Conservation (phyloP, 768 basidiomycete genomes). For the Tricholoma flavovirens region DNA sequence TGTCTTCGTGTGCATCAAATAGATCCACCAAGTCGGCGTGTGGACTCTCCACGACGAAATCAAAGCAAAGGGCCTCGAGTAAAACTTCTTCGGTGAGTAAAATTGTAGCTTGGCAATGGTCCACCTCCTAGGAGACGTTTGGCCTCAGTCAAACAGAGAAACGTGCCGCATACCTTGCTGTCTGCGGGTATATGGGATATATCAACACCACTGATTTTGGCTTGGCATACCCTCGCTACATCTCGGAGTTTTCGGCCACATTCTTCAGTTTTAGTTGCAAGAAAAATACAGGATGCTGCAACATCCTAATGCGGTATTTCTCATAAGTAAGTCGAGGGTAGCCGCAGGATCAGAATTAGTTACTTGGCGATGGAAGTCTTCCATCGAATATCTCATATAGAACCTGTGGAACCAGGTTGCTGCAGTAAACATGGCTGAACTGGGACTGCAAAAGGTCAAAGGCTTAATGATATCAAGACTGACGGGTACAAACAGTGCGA, state of each 20-base stretch:
- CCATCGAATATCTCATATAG: slow-evolving; percentile 82
- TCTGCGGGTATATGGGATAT: slow-evolving; percentile 53
- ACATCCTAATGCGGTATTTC: slow-evolving; percentile 50
- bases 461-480: slow-evolving; percentile 10
- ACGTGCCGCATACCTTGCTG: slow-evolving; percentile 47
- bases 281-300: slow-evolving; percentile 80
- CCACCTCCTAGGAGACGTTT: slow-evolving; percentile 54
- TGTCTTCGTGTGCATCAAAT: slow-evolving; percentile 50
- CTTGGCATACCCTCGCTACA: slow-evolving; percentile 68
- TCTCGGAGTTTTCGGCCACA: slow-evolving; percentile 84
- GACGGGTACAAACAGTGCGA: slow-evolving; percentile 57
- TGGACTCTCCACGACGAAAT: slow-evolving; percentile 73
- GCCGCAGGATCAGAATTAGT: slow-evolving; percentile 12
- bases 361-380: slow-evolving; percentile 78
- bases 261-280: slow-evolving; percentile 90
- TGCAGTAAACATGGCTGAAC: slow-evolving; percentile 79
- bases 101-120: slow-evolving; percentile 63
- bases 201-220: slow-evolving; percentile 58
- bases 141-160: slow-evolving; percentile 1
- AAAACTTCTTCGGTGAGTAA: slow-evolving; percentile 72
- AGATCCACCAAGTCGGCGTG: slow-evolving; percentile 73
- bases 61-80: slow-evolving; percentile 80
- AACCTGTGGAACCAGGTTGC: slow-evolving; percentile 91
- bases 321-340: slow-evolving; percentile 10
- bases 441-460: slow-evolving; percentile 44